Evolutionary conservation across 2,329 filamentous ascomycete species (phyloP), one percentile per base, ranked within the genome.

Genomic region (Corinectria fuckeliana): DNA sequence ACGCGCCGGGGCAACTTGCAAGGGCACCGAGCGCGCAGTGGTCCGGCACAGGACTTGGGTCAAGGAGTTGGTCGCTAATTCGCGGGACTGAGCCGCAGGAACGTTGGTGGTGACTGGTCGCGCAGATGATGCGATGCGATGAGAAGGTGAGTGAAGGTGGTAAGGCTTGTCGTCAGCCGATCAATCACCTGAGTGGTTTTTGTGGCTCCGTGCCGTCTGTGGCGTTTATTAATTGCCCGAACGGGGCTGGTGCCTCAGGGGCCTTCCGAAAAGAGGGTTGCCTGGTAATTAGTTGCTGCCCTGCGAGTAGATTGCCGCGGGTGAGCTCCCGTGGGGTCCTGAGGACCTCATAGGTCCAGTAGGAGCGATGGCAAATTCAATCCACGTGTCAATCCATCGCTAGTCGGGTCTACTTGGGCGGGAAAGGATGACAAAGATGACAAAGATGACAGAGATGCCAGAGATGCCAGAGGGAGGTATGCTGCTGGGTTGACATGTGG

Each of bases 181-280:
- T 36, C 7, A 13, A n/a, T 44, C 25, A 7, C 5, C 30, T 49
- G 47, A 47, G 16, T 47, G 42, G 42, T 32, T 21, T 32, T 18
- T 16, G 5, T 34, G 36, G 26, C 45, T 50, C 36, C 47, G 34
- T 30, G 54, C 47, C 36, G 23, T 18, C 45, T n/a, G 42, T 50
- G 36, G 30, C n/a, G 30, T n/a, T n/a, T 48, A 44, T 38, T 39
- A 23, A 56, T 56, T 50, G 36, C 45, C 53, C 44, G 41, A 50
- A 56, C 44, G 44, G 20, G 45, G 48, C 32, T 50, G 50, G 52
- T 42, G 18, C 42, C 25, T 11, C 10, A 45, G 10, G 16, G 20
- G n/a, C n/a, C n/a, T n/a, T n/a, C n/a, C n/a, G n/a, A n/a, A n/a
- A n/a, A n/a, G n/a, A n/a, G n/a, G 20, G 50, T 18, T 32, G 36